Base-by-base conservation (phyloP, 257 asterid species). In the Solanum bulbocastanum region DNA sequence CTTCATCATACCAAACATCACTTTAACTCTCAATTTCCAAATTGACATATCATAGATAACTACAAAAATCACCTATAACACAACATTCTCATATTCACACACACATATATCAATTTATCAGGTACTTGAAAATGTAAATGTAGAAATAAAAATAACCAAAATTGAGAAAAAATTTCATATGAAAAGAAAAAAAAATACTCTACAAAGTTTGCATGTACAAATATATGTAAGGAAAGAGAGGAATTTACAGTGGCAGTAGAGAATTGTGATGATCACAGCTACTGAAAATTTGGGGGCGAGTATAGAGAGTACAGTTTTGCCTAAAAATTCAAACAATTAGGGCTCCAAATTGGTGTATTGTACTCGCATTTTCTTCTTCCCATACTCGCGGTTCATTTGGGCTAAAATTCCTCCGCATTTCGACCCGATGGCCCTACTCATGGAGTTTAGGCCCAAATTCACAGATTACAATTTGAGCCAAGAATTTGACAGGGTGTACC, bases 271-370 rank as follows among this genome's bases (percentile, higher is more conserved):
- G 71, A 83, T 85, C 83, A 71, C 12, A 46, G 88, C 76, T n/a
- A 81, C 40, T 52, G 73, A 44, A 86, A 32, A 81, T 89, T 90
- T 87, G 90, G 92, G 91, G 89, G 95, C 92, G 94, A 91, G 92
- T 83, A 90, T 85, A 15, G 44, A 78, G 83, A 78, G 71, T 78
- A 87, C 27, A 74, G 87, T 36, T 66, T 84, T 84, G 56, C 36
- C 25, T 27, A 14, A 78, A 88, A 78, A 88, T 87, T 83, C 22
- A 27, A 76, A 56, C 49, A 49, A 76, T 60, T 81, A 84, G 91
- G 91, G 88, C 83, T 81, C 11, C 75, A 78, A 22, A 62, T 46
- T 69, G 72, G 27, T 20, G 60, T 86, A 39, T 14, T 46, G 89
- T 92, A 91, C 92, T 90, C 90, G 92, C 92, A 82, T 12, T 30